Base-by-base conservation (phyloP, 352 stramenopile genomes). In the Pythium aristosporum region DNA sequence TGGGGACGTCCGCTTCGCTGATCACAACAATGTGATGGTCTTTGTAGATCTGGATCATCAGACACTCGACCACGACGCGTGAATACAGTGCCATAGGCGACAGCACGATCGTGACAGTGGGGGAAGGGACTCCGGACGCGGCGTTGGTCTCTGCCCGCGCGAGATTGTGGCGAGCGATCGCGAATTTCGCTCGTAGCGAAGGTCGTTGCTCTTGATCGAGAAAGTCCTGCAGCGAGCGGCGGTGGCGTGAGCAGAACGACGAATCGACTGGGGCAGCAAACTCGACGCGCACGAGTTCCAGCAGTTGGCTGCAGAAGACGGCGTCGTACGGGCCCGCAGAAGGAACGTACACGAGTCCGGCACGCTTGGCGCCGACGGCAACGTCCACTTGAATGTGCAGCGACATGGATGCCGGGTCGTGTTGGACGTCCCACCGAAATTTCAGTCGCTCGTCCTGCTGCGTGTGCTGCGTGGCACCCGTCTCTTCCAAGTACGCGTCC, bases 21-120 rank as follows among this genome's bases (percentile, higher is more conserved):
- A 83, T 8, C 0, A 88, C 64, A 4, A 75, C 15, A n/a, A 85
- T 55, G 1, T 66, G 58, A 1, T 65, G 37, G 3, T 68, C 20
- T 3, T 48, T 20, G 16, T 74, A 79, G 3, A 80, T 50, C 0
- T 34, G 23, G 0, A 50, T 30, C 13, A 85, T 75, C 7, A 85
- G 28, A 43, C 75, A 81, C 50, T 84, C 73, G 4, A 72, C 1
- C 18, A 72, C 9, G 5, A 66, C 46, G 1, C 53, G 34, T 2
- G 59, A 15, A 39, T 63, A 72, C 1, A 4, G 15, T 2, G 58
- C 54, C 12, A 23, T 13, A 3, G 21, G 44, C 9, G 58, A 68
- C 13, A 62, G 48, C 2, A n/a, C 65, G n/a, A 68, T 36, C 8
- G 63, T 50, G 10, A 58, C 16, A 2, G 48, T 13, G 1, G 51